Evolutionary conservation across 495 filamentous ascomycete genomes (phyloP), one percentile per base, ranked within the genome.

Genomic region (Trichocladium antarcticum): DNA sequence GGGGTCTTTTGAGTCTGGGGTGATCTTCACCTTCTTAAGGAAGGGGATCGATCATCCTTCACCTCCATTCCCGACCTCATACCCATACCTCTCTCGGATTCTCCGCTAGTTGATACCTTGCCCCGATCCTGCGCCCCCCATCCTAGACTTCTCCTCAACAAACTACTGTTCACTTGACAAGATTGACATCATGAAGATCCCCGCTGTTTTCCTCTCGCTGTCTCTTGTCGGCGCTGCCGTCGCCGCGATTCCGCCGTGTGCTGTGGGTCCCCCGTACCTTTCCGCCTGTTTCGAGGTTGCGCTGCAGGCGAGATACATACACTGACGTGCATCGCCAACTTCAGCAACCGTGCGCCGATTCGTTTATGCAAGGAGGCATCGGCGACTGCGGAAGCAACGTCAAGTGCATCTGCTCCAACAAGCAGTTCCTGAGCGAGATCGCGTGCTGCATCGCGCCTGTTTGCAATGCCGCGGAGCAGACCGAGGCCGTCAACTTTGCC

Each of bases 371-470:
- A 7, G 66, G 63, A 31, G 57, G 61, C 51, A 70, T 72, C 46
- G 76, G 72, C 37, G 51, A 65, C 49, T 89, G 85, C 65, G 64
- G 68, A 12, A 45, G 74, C 40, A 75, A 87, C 49, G 59, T 79
- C 51, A 55, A 63, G 32, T 93, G 87, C 62, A 86, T 89, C 57
- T 93, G 87, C 68, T 56, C 50, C 10, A 68, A 75, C 62, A 54
- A 62, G 6, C 58, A 61, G 8, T 85, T 85, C 69, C 70, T 94
- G 49, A 55, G 38, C 31, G 53, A 64, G 28, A 78, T 92, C 48
- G 66, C 78, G 24, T 85, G 82, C 70, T 94, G 87, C 60, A 69
- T 93, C 6, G 58, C 63, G 5, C 58, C 55, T 2, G 60, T 49
- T 9, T 94, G 87, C 65, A 52, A 61, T 37, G 7, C 49, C 1